phyloP scores from a whole-genome alignment of 169 alveolate species.

The Plasmodium relictum region DNA sequence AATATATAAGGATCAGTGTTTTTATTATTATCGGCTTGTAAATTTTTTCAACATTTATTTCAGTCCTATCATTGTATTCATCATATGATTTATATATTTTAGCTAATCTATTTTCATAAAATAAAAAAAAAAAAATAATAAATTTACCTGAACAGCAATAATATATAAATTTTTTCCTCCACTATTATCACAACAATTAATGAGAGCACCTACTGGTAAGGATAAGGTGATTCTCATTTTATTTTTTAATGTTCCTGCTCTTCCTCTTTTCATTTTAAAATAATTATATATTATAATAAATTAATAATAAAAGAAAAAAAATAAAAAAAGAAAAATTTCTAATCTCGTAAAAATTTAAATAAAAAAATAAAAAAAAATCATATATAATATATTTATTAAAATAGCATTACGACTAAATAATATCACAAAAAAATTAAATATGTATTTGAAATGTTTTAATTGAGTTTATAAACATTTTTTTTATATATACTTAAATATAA shows the following conservation, averaged over 20 bases:
- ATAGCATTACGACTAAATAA: too few relatives aligned
- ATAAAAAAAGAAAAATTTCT: background rate
- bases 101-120: background rate
- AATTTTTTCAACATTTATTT: constrained; percentile 50
- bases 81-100: constrained; percentile 57
- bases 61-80: constrained; percentile 77
- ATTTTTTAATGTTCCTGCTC: constrained; percentile 89
- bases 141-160: constrained; percentile 95
- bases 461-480: too few relatives aligned
- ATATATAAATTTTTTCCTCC: constrained; percentile 99
- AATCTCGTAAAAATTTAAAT: background rate
- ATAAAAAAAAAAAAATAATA: background rate
- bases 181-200: constrained; percentile 99
- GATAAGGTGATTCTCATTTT: constrained; percentile 94
- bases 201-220: constrained; percentile 97
- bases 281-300: constrained; percentile 6
- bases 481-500: too few relatives aligned
- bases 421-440: too few relatives aligned
- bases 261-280: constrained; percentile 78
- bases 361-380: background rate
- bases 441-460: too few relatives aligned
- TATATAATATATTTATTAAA: background rate
- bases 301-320: constrained; percentile 7
- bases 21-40: constrained; percentile 49
- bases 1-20: constrained; percentile 38